phyloP scores from a whole-genome alignment of 139 green algal genomes.

The Closterium sp. region DNA sequence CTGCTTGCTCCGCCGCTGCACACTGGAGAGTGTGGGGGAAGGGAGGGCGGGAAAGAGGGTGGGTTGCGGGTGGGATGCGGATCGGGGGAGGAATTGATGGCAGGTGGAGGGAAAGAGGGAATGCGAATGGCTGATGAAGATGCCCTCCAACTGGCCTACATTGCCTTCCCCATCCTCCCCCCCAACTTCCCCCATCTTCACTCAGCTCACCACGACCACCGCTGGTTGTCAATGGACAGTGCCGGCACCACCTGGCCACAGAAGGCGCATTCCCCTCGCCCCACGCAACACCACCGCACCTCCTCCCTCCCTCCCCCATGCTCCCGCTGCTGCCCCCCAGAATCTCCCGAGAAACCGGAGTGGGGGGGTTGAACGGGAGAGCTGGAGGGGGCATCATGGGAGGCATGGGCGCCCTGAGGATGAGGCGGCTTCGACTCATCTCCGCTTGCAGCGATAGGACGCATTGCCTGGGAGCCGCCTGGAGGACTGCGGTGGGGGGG shows the following conservation, averaged over 20 bases:
- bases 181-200: background rate
- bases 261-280: constrained; percentile 13
- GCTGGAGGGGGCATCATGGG: background rate
- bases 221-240: background rate
- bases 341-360: background rate
- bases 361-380: background rate
- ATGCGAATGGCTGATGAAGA: too few relatives aligned
- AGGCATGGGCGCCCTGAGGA: background rate
- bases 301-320: background rate
- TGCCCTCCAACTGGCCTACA: too few relatives aligned
- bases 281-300: constrained; percentile 29
- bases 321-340: background rate
- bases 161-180: background rate
- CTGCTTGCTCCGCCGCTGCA: background rate
- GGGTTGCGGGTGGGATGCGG: background rate
- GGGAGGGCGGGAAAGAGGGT: background rate
- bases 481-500: too few relatives aligned
- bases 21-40: background rate
- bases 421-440: too few relatives aligned
- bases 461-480: too few relatives aligned
- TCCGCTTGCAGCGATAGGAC: too few relatives aligned
- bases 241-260: constrained; percentile 14
- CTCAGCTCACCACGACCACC: constrained; percentile 9
- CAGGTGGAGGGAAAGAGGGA: background rate
- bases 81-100: background rate